Evolutionary conservation across 805 yeast genomes (phyloP), one percentile per base, ranked within the genome.

Genomic region (Metschnikowia peoriensis): DNA sequence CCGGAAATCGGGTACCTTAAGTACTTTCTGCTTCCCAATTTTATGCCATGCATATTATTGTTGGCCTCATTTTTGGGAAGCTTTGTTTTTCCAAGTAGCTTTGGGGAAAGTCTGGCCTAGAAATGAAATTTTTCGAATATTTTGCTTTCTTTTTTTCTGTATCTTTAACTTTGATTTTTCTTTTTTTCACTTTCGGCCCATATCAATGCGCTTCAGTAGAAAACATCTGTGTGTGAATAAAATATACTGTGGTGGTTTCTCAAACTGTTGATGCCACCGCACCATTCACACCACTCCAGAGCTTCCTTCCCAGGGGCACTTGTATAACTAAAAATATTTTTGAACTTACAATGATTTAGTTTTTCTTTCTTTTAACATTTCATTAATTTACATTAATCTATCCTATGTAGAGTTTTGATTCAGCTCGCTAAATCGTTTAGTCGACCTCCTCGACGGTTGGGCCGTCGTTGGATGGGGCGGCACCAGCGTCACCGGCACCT

Each of bases 371-470:
- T 14, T 38, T 32, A n/a, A 35, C 44, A 9, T 44, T 47, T 52
- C 49, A 43, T 46, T 49, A 55, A 52, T 50, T 44, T 42, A 50
- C 50, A 55, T 50, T 55, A 53, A 38, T 53, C 57, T 53, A 50
- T 53, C 50, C 37, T 49, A 51, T 35, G 34, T 45, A 50, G 53
- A 45, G 46, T 40, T 32, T 35, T 12, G 53, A 49, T 46, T 42
- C 44, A 54, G 53, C 60, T 55, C 49, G 57, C 56, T 55, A 46
- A 55, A 51, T 41, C 60, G 60, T 57, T 68, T 73, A 77, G 66
- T 77, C 81, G 62, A 77, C 81, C 68, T 77, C 81, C 72, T 77
- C 81, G 59, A 77, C 81, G 65, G 81, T 77, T 65, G 81, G 81
- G 54, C 81, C 81, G 51, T 72, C 75, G 61, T 65, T 62, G 46